Percentiles rank a stretch among this genome's conserved stretches.
These are phyloP conservation scores for Choiromyces venosus DNA, from an alignment of 495 filamentous ascomycete species.

Conservation along the genomic window DNA sequence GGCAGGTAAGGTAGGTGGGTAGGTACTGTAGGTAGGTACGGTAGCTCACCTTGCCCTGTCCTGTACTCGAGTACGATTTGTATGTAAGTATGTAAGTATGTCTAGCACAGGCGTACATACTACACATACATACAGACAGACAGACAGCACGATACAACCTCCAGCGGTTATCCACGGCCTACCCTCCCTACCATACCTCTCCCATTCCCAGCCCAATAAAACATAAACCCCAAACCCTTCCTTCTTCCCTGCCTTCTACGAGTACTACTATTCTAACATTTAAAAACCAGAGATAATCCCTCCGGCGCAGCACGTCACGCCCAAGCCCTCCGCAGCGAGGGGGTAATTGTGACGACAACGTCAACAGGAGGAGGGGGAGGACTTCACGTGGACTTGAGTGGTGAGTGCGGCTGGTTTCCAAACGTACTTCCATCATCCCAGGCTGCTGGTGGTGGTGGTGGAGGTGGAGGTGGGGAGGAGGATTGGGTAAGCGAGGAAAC, in stretches of 20 bases:
- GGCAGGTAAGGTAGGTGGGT: too few species aligned
- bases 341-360: constrained; percentile 58
- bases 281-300: constrained; percentile 51
- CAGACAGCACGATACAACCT: neutral
- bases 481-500: constrained; percentile 6
- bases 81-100: neutral
- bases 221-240: constrained; percentile 20
- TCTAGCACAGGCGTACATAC: neutral
- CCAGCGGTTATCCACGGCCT: neutral
- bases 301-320: constrained; percentile 66
- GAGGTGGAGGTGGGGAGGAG: too few species aligned
- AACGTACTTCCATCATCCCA: constrained; percentile 53
- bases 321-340: constrained; percentile 59
- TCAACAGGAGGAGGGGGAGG: constrained; percentile 59
- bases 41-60: constrained; percentile 10
- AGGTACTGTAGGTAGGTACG: too few species aligned
- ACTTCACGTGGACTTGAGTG: constrained; percentile 59
- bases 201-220: neutral
- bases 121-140: neutral
- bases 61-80: neutral
- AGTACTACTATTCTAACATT: constrained; percentile 20
- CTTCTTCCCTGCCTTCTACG: constrained; percentile 15
- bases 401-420: constrained; percentile 73
- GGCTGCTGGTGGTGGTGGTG: constrained; percentile 40
- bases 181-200: neutral